Evolutionary conservation across 805 yeast species (phyloP).

Genomic region (Peterozyma toletana): DNA sequence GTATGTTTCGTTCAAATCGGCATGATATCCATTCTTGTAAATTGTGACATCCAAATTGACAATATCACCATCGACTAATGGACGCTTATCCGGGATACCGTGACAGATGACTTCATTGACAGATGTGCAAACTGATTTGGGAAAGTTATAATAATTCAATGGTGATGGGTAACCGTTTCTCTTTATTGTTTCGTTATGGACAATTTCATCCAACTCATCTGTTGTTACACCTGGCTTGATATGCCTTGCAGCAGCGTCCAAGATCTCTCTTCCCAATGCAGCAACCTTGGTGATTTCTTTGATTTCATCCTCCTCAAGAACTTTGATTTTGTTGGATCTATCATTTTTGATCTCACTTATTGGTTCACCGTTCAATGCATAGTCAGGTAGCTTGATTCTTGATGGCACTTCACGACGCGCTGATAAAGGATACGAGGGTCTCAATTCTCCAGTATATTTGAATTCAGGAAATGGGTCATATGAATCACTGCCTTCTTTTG

Average conservation of each 20-base stretch:
- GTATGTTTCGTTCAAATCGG: constrained; percentile 94
- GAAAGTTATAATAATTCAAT: constrained; percentile 87
- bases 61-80: constrained; percentile 88
- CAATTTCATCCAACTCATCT: constrained; percentile 80
- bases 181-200: constrained; percentile 82
- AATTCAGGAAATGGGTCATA: constrained; percentile 86
- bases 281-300: constrained; percentile 72
- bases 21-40: constrained; percentile 82
- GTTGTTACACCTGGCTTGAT: constrained; percentile 87
- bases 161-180: constrained; percentile 94
- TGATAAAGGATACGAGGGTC: constrained; percentile 77
- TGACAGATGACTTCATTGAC: constrained; percentile 95
- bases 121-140: constrained; percentile 88
- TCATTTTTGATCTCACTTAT: constrained; percentile 67
- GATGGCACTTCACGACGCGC: constrained; percentile 68
- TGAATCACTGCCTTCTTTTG: constrained; percentile 46
- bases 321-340: constrained; percentile 57
- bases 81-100: constrained; percentile 91
- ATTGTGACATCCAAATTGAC: constrained; percentile 85
- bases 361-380: constrained; percentile 77
- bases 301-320: constrained; percentile 61
- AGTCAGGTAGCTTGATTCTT: constrained; percentile 70
- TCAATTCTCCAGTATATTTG: constrained; percentile 64
- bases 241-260: constrained; percentile 82
- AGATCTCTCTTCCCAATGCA: constrained; percentile 74